Conservation (phyloP, 805 yeast genomes). For the Isabelozyma rhagii region DNA sequence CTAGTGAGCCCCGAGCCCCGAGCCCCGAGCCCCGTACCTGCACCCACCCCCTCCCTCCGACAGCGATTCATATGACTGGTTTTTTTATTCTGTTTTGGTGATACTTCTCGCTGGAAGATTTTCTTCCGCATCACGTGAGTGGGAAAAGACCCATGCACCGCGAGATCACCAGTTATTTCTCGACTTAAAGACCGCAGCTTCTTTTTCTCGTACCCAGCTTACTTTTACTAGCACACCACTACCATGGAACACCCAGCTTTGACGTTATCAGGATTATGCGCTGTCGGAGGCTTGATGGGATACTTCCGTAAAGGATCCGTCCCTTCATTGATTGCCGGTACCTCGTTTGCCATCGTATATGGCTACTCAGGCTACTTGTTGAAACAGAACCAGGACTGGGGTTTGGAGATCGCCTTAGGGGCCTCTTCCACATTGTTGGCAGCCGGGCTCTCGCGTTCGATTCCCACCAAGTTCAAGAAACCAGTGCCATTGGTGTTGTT, state of each 20-base stretch:
- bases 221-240: background rate
- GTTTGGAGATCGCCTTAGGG: slow-evolving; percentile 76
- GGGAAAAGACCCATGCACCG: no score
- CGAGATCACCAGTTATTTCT: no score
- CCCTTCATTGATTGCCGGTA: slow-evolving; percentile 80
- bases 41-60: background rate
- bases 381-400: slow-evolving; percentile 69
- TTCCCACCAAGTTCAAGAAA: slow-evolving; percentile 56
- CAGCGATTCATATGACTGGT: background rate
- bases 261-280: slow-evolving; percentile 65
- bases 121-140: background rate
- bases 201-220: background rate
- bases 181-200: no score
- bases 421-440: slow-evolving; percentile 62
- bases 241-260: slow-evolving; percentile 76
- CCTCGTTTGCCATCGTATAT: slow-evolving; percentile 54
- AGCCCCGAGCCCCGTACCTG: background rate
- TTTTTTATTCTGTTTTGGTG: background rate
- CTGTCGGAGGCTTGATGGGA: slow-evolving; percentile 71
- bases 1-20: background rate
- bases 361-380: slow-evolving; percentile 76
- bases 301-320: slow-evolving; percentile 64
- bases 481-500: slow-evolving; percentile 73
- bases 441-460: slow-evolving; percentile 72
- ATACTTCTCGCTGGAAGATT: background rate